These are phyloP conservation scores for Acanthamoeba healyi DNA, from an alignment of 208 protist genomes.

Conservation along the genomic window DNA sequence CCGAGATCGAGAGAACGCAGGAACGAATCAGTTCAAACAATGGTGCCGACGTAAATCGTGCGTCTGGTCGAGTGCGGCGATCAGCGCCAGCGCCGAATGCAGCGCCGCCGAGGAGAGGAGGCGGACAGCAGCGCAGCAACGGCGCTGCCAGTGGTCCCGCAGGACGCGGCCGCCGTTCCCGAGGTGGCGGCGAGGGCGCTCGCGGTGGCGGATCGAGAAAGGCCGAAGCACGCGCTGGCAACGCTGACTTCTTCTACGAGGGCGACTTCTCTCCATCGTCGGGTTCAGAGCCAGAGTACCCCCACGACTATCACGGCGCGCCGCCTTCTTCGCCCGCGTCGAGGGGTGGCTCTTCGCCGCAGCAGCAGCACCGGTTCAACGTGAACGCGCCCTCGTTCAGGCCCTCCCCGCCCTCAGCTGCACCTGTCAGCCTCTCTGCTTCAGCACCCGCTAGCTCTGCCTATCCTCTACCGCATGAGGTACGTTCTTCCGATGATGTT, in stretches of 20 bases:
- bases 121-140: background rate
- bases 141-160: background rate
- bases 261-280: constrained; percentile 9
- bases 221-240: background rate
- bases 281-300: background rate
- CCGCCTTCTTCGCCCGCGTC: background rate
- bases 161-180: background rate
- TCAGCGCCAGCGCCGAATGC: background rate
- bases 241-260: background rate
- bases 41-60: background rate
- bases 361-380: constrained; percentile 22
- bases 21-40: background rate
- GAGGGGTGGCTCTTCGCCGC: background rate
- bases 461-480: background rate
- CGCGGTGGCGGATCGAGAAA: constrained; percentile 1
- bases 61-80: too few species aligned
- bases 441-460: background rate
- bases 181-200: background rate
- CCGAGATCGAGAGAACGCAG: background rate
- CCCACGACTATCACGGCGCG: background rate
- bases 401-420: background rate
- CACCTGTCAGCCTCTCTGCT: background rate
- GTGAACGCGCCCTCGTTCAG: constrained; percentile 44
- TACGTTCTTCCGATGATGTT: background rate
- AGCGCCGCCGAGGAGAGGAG: background rate